A percentile compares a stretch with the other conserved stretches of the same genome.
phyloP scores from a whole-genome alignment of 352 stramenopile species.

The Pythium guiyangense region DNA sequence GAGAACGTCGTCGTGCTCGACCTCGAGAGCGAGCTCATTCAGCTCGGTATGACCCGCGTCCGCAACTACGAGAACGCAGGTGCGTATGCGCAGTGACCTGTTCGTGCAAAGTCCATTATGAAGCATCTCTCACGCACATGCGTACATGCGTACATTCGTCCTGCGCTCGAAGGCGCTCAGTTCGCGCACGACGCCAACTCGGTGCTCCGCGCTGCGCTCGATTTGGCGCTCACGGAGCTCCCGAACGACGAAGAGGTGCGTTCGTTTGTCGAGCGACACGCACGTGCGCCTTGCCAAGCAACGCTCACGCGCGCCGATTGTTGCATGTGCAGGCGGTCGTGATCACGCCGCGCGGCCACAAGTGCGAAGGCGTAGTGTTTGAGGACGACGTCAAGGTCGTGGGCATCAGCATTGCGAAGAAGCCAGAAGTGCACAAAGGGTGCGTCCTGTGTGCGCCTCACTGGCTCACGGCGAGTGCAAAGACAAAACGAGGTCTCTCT shows the following conservation, averaged over 20 bases:
- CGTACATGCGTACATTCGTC: too few species aligned
- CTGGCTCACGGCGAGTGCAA: too few species aligned
- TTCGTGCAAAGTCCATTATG: too few species aligned
- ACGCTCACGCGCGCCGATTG: conserved; percentile 1
- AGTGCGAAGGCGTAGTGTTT: conserved; percentile 62
- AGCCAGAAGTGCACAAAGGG: conserved; percentile 45
- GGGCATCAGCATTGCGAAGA: conserved; percentile 52
- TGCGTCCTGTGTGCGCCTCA: too few species aligned
- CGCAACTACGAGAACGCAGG: conserved; percentile 70
- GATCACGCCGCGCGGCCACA: conserved; percentile 66
- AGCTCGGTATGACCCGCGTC: conserved; percentile 77
- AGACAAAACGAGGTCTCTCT: too few species aligned
- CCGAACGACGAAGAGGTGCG: conserved; percentile 76
- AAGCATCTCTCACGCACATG: too few species aligned
- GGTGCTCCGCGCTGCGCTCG: conserved; percentile 60
- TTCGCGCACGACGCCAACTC: conserved; percentile 76
- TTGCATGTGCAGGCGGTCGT: conserved; percentile 52
- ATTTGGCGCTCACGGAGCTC: conserved; percentile 71
- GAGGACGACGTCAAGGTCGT: conserved; percentile 78
- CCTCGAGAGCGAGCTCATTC: conserved; percentile 80
- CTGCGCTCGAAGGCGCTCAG: conserved; percentile 25
- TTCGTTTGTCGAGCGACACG: too few species aligned
- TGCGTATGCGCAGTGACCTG: too few species aligned
- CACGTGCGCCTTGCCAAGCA: neutral
- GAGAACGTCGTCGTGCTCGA: conserved; percentile 85